Base-by-base conservation (phyloP, 306 rosid genomes). In the Gynostemma pentaphyllum region DNA sequence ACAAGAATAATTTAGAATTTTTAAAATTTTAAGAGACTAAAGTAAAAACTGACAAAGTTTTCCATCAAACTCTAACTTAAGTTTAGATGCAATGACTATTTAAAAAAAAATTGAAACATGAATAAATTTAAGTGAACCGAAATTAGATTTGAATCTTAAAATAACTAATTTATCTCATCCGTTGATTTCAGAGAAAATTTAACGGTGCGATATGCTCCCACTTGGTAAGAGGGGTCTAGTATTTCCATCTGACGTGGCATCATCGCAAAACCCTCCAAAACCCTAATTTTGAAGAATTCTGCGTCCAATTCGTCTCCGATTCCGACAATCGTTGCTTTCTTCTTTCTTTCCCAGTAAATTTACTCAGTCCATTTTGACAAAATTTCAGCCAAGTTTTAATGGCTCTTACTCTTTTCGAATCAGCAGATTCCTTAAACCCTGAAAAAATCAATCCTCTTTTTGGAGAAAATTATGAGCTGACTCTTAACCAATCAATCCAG, bases 401-500 rank as follows among this genome's bases (percentile, higher is more conserved):
- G 74, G 70, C 78, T 56, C 41, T 69, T 6, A 53, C 41, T 67
- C 65, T 68, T 18, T 62, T 69, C 55, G 79, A 69, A 49, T 32
- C 63, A 18, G n/a, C 68, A 44, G 56, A 39, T 47, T 72, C 76
- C 15, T 27, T 21, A 12, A 55, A 55, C 24, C 23, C 62, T 55
- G 9, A 14, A 30, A 56, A 63, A 55, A 4, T 45, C 2, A 56
- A 45, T 34, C 77, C 75, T 64, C 70, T 70, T 16, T 34, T 61
- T 7, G 84, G 83, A 23, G 75, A 74, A 62, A 68, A 55, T 74
- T 76, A 82, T 60, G 72, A 73, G 22, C 68, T 63, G 55, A 83
- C 74, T 70, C 70, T 82, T 40, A 62, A 69, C 71, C 72, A 79
- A 15, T 81, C 82, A 39, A 69, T 87, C 37, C 78, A 77, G 45